These are phyloP conservation scores for Tubosaeta sp. DNA, from an alignment of 768 basidiomycete species.

Conservation along the genomic window DNA sequence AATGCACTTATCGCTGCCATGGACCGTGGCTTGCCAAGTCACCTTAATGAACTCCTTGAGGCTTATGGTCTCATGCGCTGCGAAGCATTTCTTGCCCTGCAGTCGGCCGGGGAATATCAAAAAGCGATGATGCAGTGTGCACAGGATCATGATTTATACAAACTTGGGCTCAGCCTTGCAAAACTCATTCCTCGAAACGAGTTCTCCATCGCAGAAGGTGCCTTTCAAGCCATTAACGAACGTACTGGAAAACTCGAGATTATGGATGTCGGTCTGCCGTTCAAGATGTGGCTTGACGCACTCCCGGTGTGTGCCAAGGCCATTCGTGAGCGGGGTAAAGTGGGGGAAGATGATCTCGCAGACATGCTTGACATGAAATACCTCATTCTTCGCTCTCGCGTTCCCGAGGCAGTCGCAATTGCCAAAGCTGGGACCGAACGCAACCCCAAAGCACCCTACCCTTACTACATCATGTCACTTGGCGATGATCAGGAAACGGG, in stretches of 20 bases:
- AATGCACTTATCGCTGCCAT: conserved; percentile 41
- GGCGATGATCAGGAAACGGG: conserved; percentile 45
- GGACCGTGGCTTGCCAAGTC: conserved; percentile 40
- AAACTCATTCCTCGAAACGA: conserved; percentile 53
- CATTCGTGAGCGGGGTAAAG: conserved; percentile 41
- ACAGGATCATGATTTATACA: conserved; percentile 44
- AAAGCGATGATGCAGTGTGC: conserved; percentile 48
- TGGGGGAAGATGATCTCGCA: conserved; percentile 44
- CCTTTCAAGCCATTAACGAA: conserved; percentile 46
- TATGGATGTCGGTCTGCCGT: conserved; percentile 50
- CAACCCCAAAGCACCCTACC: conserved; percentile 54
- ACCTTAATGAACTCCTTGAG: conserved; percentile 43
- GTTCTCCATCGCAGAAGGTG: conserved; percentile 53
- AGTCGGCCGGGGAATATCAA: conserved; percentile 40
- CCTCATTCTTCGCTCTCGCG: conserved; percentile 43
- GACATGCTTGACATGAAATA: conserved; percentile 66
- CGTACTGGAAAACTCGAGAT: conserved; percentile 37
- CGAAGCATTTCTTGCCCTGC: conserved; percentile 43
- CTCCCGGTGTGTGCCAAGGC: conserved; percentile 54
- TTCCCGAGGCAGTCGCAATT: conserved; percentile 42
- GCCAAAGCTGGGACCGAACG: conserved; percentile 46
- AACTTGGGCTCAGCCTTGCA: conserved; percentile 46
- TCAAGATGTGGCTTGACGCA: conserved; percentile 52
- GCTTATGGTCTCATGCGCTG: conserved; percentile 45
- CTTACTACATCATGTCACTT: conserved; percentile 56